Conservation (phyloP, 345 rosid species). For the Ceriops zippeliana region DNA sequence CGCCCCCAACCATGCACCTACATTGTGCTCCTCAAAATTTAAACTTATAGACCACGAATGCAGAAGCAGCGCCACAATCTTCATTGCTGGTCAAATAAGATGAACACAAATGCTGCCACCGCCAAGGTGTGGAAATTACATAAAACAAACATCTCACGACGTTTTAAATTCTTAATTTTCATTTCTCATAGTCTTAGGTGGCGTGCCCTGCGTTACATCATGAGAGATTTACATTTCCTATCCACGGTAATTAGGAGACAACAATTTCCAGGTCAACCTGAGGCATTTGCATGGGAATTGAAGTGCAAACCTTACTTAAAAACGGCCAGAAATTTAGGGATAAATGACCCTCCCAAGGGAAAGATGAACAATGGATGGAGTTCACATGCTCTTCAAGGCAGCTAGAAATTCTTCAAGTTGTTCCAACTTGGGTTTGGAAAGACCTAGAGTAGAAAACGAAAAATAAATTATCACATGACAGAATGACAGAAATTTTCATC, state of each 20-base stretch:
- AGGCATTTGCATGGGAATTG: neutral
- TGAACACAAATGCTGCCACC: too few relatives aligned
- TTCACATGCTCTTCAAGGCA: constrained; percentile 49
- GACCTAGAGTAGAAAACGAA: constrained; percentile 30
- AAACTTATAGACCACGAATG: too few relatives aligned
- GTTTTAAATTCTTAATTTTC: too few relatives aligned
- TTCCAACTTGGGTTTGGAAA: constrained; percentile 41
- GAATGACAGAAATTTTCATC: constrained; percentile 1
- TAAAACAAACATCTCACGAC: too few relatives aligned
- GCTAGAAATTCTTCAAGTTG: constrained; percentile 53
- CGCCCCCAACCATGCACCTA: too few relatives aligned
- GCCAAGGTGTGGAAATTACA: too few relatives aligned
- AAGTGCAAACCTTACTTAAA: neutral
- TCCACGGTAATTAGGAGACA: neutral
- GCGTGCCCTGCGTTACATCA: too few relatives aligned
- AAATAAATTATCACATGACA: neutral
- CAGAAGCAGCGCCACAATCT: too few relatives aligned
- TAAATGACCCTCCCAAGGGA: neutral
- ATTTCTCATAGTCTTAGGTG: too few relatives aligned
- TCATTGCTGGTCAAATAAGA: too few relatives aligned
- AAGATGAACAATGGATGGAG: neutral
- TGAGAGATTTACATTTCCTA: neutral
- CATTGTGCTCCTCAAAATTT: too few relatives aligned
- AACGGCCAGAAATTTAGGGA: neutral
- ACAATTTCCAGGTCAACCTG: neutral